Evolutionary conservation across 371 early-diverging fungal species (phyloP).

Genomic region (Mortierella sp.): DNA sequence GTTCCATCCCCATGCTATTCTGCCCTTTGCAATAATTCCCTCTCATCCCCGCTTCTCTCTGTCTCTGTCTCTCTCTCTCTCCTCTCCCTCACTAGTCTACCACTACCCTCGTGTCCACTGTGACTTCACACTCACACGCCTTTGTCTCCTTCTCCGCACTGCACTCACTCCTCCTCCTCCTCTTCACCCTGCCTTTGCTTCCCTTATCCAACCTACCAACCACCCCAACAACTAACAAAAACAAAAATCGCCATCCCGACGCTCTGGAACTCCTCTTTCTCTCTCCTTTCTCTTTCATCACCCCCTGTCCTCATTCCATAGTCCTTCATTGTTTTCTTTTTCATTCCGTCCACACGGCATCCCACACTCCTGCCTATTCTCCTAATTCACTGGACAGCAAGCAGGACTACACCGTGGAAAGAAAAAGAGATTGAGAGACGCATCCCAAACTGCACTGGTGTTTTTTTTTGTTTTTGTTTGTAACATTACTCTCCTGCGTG

Average conservation of each 20-base stretch:
- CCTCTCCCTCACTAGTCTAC: background rate
- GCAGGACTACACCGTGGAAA: background rate
- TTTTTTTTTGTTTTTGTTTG: background rate
- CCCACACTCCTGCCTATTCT: background rate
- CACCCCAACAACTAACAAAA: background rate
- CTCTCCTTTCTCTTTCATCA: background rate
- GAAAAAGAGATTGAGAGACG: background rate
- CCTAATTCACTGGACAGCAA: background rate
- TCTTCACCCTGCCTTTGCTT: background rate
- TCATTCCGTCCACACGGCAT: background rate
- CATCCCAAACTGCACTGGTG: conserved; percentile 1
- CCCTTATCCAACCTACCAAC: background rate
- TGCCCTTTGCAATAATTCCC: background rate
- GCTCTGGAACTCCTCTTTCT: background rate
- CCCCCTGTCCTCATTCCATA: background rate
- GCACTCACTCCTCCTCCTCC: conserved; percentile 7
- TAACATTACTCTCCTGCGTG: conserved; percentile 7
- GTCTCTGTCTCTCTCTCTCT: background rate
- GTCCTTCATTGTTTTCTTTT: background rate
- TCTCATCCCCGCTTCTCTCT: background rate
- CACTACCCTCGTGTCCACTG: background rate
- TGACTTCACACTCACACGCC: background rate
- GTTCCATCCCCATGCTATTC: background rate
- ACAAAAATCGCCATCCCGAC: background rate
- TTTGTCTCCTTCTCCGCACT: background rate